A percentile compares a stretch with the other conserved stretches of the same genome.
These are phyloP conservation scores for Quercus lobata DNA, from an alignment of 331 rosid species.

Conservation along the genomic window DNA sequence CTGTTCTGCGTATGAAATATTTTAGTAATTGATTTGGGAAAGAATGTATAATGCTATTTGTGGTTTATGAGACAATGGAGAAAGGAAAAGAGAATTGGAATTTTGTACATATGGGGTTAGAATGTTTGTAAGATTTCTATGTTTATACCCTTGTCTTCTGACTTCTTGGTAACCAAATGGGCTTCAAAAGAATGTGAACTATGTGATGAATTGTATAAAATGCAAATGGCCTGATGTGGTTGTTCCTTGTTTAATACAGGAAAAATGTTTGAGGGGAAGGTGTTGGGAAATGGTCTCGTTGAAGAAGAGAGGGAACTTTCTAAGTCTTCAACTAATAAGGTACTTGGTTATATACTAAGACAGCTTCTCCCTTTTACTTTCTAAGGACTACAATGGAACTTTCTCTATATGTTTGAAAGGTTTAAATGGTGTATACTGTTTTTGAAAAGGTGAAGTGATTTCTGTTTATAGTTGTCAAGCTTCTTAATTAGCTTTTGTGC, in stretches of 20 bases:
- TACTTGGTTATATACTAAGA: constrained; percentile 7
- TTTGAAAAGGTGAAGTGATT: neutral
- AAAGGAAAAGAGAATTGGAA: neutral
- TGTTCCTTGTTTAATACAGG: constrained; percentile 19
- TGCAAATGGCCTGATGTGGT: neutral
- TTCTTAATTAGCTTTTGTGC: neutral
- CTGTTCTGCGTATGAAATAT: neutral
- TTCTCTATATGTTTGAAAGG: neutral
- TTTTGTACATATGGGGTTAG: neutral
- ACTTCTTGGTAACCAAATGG: no score
- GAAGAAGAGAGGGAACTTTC: constrained; percentile 20
- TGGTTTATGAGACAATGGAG: neutral
- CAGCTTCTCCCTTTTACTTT: neutral
- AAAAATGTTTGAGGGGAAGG: constrained; percentile 24
- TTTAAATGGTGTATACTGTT: neutral
- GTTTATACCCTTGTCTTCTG: neutral
- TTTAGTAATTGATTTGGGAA: neutral
- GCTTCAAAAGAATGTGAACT: neutral
- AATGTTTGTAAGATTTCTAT: neutral
- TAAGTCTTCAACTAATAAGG: constrained; percentile 40
- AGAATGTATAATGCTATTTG: neutral
- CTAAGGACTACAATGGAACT: neutral
- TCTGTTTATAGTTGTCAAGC: neutral
- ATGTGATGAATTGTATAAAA: neutral
- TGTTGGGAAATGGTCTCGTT: constrained; percentile 20